Base-by-base conservation (phyloP, 2,329 filamentous ascomycete genomes). In the Epichloe hybrida region DNA sequence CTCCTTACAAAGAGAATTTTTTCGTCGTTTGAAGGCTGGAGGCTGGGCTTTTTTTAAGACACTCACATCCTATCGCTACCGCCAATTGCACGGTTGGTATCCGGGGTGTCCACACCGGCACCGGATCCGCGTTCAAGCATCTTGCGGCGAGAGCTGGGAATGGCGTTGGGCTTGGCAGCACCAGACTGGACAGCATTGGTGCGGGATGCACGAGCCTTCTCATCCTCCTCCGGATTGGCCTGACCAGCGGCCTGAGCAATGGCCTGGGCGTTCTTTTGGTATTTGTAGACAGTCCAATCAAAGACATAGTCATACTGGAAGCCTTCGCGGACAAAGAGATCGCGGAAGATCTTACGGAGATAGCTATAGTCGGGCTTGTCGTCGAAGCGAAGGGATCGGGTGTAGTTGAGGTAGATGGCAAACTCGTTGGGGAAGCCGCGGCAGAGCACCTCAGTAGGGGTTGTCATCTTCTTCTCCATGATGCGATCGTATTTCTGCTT, bases 381-480 rank as follows among this genome's bases (percentile, higher is more conserved):
- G 68, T 98, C 93, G 73, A 98, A 98, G 62, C 93, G 90, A 59
- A 98, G 88, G 52, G 90, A 96, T 55, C 93, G 88, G 50, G 91
- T 97, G 79, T 98, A 97, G 84, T 97, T 97, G 49, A 98, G 80
- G 72, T 98, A 98, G 71, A 97, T 97, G 75, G 91, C 90, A 63
- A 98, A 98, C 74, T 98, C 93, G 71, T 97, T 96, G 62, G 93
- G 93, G 77, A 98, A 97, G 59, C 93, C 93, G 69, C 91, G 89
- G 83, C 93, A 98, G 47, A 98, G 87, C 46, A 96, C 90, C 73
- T 98, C 91, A 61, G 91, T 97, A 8, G 93, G 90, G 3, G 93
- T 98, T 13, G 93, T 98, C 93, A 97, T 97, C 88, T 98, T 98
- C 84, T 98, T 98, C 80, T 98, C 93, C 91, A 97, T 97, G 74